Evolutionary conservation across 768 basidiomycete species (phyloP).

Genomic region (Harrya chromipes): DNA sequence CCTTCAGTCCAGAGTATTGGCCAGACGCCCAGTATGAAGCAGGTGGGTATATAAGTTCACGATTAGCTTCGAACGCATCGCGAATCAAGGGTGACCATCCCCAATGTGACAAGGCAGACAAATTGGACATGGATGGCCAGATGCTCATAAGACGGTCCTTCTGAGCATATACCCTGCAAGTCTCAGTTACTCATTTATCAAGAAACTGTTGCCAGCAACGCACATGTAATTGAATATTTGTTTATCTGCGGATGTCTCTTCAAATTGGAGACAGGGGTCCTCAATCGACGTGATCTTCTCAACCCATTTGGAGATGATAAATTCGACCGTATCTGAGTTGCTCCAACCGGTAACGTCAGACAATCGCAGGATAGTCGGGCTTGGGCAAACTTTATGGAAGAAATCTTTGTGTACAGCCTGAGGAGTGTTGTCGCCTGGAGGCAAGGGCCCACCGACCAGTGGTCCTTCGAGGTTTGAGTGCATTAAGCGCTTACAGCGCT

Average conservation of each 20-base stretch:
- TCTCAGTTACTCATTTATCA: background rate
- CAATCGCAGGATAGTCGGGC: constrained; percentile 31
- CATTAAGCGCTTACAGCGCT: background rate
- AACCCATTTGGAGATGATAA: constrained; percentile 35
- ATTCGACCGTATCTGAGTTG: constrained; percentile 23
- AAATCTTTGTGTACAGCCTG: constrained; percentile 35
- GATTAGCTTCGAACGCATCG: constrained; percentile 24
- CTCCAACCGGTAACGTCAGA: constrained; percentile 22
- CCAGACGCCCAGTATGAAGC: constrained; percentile 8
- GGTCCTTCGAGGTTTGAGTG: constrained; percentile 28
- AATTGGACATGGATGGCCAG: constrained; percentile 32
- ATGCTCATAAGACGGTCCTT: constrained; percentile 30
- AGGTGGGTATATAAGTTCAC: constrained; percentile 16
- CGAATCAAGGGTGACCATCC: constrained; percentile 34
- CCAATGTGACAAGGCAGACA: constrained; percentile 35
- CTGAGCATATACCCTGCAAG: constrained; percentile 29
- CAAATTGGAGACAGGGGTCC: constrained; percentile 39
- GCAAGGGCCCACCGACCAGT: constrained; percentile 35
- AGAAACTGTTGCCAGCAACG: background rate
- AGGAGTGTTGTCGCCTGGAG: constrained; percentile 27
- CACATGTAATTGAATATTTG: constrained; percentile 17
- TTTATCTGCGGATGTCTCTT: constrained; percentile 15
- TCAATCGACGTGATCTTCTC: constrained; percentile 31
- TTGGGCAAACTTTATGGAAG: constrained; percentile 37
- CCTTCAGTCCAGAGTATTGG: background rate